Conservation (phyloP, 2,329 filamentous ascomycete species). For the Niveomyces coronatus region DNA sequence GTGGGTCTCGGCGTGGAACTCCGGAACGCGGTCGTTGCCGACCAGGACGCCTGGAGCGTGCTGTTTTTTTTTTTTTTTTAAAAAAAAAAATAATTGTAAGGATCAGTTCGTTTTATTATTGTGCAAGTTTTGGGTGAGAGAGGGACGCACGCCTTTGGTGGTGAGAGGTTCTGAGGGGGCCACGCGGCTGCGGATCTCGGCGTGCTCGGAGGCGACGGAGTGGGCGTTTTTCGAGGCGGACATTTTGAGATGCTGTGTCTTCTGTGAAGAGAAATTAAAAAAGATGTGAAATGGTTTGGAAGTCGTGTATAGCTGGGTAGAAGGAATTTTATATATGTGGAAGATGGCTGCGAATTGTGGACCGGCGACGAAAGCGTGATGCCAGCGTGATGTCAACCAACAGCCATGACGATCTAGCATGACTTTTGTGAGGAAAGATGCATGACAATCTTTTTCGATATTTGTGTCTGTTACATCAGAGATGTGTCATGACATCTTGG, state of each 20-base stretch:
- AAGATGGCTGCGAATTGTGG: no score
- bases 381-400: conserved; percentile 2
- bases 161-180: conserved; percentile 41
- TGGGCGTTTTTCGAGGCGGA: conserved; percentile 37
- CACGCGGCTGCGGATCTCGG: conserved; percentile 44
- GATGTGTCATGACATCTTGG: no score
- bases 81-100: conserved; percentile 4
- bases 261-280: no score
- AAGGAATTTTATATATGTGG: no score
- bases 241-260: conserved; percentile 13
- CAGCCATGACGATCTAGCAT: no score
- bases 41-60: conserved; percentile 53
- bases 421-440: neutral
- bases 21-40: conserved; percentile 47
- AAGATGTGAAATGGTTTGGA: no score
- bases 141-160: conserved; percentile 39
- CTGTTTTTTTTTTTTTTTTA: conserved; percentile 25
- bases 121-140: neutral
- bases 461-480: no score
- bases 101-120: conserved; percentile 2
- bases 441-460: no score
- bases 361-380: conserved; percentile 2
- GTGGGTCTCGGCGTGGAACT: conserved; percentile 52
- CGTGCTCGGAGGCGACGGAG: conserved; percentile 38
- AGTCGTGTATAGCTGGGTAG: neutral